A percentile compares a stretch with the other conserved stretches of the same genome.
Conservation (phyloP, 2,329 filamentous ascomycete genomes). For the Paecilomyces variotii region DNA sequence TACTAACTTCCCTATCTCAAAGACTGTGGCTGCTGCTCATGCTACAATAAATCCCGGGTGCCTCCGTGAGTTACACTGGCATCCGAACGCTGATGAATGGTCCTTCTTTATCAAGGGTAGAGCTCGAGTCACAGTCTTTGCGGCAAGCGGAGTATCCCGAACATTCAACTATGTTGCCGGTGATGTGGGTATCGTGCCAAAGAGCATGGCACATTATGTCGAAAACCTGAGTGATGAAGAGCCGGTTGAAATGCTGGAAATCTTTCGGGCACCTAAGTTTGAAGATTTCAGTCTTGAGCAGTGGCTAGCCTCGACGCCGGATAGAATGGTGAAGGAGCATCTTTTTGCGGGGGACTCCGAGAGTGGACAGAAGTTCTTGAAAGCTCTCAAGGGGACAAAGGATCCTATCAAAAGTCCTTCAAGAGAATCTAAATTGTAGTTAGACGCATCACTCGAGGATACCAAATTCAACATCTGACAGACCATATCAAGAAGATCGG, state of each 20-base stretch:
- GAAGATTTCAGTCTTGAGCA: slow-evolving; percentile 66
- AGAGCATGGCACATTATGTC: slow-evolving; percentile 70
- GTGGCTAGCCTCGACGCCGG: slow-evolving; percentile 66
- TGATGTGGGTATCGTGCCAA: slow-evolving; percentile 66
- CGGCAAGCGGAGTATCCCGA: slow-evolving; percentile 57
- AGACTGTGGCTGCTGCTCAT: slow-evolving; percentile 64
- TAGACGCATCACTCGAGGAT: background rate
- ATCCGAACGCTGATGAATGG: slow-evolving; percentile 71
- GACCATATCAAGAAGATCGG: no score
- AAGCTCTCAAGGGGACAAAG: slow-evolving; percentile 53
- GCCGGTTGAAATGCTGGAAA: slow-evolving; percentile 64
- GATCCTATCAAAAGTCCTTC: slow-evolving; percentile 11
- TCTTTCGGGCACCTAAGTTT: slow-evolving; percentile 64
- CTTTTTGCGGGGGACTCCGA: slow-evolving; percentile 56
- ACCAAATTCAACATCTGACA: no score
- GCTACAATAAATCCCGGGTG: slow-evolving; percentile 61
- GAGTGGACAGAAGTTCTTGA: slow-evolving; percentile 55
- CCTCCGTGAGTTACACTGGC: slow-evolving; percentile 73
- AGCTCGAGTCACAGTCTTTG: slow-evolving; percentile 68
- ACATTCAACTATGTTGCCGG: slow-evolving; percentile 69
- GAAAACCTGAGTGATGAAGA: slow-evolving; percentile 67
- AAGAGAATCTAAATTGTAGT: background rate
- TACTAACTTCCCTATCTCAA: slow-evolving; percentile 64
- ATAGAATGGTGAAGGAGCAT: slow-evolving; percentile 58
- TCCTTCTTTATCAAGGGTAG: slow-evolving; percentile 66